phyloP scores from a whole-genome alignment of 345 rosid species.

The Chamaenerion angustifolium region DNA sequence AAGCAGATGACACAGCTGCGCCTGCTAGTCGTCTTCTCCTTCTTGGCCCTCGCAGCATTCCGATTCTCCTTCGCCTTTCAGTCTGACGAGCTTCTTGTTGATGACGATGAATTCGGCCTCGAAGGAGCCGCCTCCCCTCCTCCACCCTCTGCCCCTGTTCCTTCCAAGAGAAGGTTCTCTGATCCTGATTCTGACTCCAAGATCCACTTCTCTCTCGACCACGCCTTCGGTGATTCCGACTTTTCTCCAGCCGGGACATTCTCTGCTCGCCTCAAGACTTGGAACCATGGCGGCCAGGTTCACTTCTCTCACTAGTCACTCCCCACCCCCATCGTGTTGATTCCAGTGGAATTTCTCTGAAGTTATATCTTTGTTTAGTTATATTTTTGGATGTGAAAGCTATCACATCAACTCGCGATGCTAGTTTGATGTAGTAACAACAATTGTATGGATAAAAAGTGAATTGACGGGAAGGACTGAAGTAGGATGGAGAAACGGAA shows the following conservation, averaged over 20 bases:
- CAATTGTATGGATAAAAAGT: no score
- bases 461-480: no score
- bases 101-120: conserved; percentile 76
- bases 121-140: conserved; percentile 38
- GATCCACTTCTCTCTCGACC: conserved; percentile 83
- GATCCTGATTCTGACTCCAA: conserved; percentile 85
- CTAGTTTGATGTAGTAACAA: no score
- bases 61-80: conserved; percentile 32
- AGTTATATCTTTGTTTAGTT: no score
- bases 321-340: background rate
- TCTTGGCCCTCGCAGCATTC: conserved; percentile 1
- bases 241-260: conserved; percentile 74
- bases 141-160: conserved; percentile 19
- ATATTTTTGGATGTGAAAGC: no score
- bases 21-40: conserved; percentile 1
- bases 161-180: conserved; percentile 37
- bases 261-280: conserved; percentile 85
- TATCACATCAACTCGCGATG: no score
- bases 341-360: no score
- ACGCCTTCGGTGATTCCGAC: conserved; percentile 82
- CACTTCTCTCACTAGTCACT: background rate
- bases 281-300: conserved; percentile 81
- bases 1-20: background rate
- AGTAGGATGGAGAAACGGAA: no score
- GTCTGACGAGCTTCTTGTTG: conserved; percentile 75